phyloP scores from a whole-genome alignment of 2,329 filamentous ascomycete genomes.

The Pseudogymnoascus sp. region DNA sequence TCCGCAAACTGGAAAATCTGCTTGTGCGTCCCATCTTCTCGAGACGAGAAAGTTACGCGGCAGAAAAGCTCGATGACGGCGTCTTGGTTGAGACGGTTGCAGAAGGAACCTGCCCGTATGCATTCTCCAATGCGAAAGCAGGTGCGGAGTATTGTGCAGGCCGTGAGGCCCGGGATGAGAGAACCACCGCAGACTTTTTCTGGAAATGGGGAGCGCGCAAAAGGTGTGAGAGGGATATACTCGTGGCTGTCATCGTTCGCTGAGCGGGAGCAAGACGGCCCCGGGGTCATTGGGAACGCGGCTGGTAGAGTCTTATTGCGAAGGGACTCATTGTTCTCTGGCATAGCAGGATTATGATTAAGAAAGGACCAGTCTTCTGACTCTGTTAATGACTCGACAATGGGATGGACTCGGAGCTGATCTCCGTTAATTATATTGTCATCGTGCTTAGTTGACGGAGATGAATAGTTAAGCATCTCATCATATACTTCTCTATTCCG shows the following conservation, averaged over 20 bases:
- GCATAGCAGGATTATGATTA: not conserved
- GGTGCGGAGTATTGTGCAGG: slow-evolving; percentile 40
- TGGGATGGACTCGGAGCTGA: not conserved
- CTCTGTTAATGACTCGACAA: not conserved
- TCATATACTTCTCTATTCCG: slow-evolving; percentile 21
- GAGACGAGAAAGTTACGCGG: slow-evolving; percentile 47
- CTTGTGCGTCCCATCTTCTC: slow-evolving; percentile 39
- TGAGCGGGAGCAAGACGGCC: not conserved
- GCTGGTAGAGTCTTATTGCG: not conserved
- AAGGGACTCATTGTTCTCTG: not conserved
- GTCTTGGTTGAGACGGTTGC: slow-evolving; percentile 38
- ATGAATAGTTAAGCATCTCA: slow-evolving; percentile 22
- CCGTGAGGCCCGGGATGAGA: slow-evolving; percentile 43
- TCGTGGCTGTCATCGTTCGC: slow-evolving; percentile 21
- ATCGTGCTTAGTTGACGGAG: slow-evolving; percentile 10
- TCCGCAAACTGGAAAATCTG: slow-evolving; percentile 59
- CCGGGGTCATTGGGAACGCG: not conserved
- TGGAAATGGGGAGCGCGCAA: slow-evolving; percentile 45
- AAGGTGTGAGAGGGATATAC: slow-evolving; percentile 31
- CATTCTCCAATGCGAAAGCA: slow-evolving; percentile 59
- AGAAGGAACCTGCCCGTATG: slow-evolving; percentile 36
- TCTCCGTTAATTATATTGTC: slow-evolving; percentile 1
- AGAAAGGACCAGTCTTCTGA: slow-evolving; percentile 22
- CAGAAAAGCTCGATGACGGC: slow-evolving; percentile 58
- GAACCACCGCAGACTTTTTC: slow-evolving; percentile 40